Base-by-base conservation (phyloP, 768 basidiomycete genomes). In the Ramaria sp. region DNA sequence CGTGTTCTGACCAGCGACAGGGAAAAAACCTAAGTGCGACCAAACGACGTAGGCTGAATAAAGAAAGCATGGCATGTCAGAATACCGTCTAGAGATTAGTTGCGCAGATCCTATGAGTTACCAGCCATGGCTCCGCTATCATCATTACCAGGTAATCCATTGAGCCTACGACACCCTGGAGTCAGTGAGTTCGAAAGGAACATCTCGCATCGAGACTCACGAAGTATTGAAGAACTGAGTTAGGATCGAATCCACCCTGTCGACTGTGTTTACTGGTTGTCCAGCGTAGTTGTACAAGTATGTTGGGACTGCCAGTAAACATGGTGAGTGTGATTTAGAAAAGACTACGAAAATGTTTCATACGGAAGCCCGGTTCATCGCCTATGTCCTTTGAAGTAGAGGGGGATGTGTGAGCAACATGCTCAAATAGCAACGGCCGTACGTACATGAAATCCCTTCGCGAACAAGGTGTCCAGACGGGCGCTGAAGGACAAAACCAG, bases 271-370 rank as follows among this genome's bases (percentile, higher is more conserved):
- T 33, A 50, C 60, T 11, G 62, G 62, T 13, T 59, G 60, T 5
- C 58, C 60, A 9, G 19, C 62, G 42, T 63, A 63, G 53, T 63
- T 63, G 30, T 63, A 63, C 11, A 63, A 22, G 59, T 57, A 57
- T 37, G 55, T 57, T 20, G 55, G 55, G 55, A 57, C 55, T 57
- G 30, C 20, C 19, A 7, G 20, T 19, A 19, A 24, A 43, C 38
- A 38, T 27, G 54, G 42, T 45, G 19, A 22, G 51, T 11, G n/a
- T 55, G 48, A 9, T 49, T 37, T 3, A 20, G 20, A 20, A 22
- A 17, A 33, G 5, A 38, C 10, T 33, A 31, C 9, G 37, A 20
- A 52, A 34, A 22, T 39, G 2, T 4, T 54, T n/a, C 54, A 22
- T 57, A 57, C 55, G 55, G 38, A 57, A 57, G 31, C 55, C 55